phyloP scores from a whole-genome alignment of 192 early-diverging fungal genomes.

The Entomortierella beljakovae region DNA sequence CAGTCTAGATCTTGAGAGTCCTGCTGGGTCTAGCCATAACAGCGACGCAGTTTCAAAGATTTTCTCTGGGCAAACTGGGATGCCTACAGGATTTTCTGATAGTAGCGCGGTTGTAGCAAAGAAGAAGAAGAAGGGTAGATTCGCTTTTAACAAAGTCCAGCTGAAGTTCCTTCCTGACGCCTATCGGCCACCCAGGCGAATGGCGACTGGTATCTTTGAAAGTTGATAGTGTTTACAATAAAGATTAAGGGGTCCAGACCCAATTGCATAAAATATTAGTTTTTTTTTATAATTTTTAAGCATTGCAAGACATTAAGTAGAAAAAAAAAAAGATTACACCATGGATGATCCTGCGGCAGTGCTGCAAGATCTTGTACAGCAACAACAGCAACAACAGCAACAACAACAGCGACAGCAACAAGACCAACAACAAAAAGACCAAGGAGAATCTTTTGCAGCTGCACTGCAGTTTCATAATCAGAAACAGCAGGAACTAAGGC shows the following conservation, averaged over 20 bases:
- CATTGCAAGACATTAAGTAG: no score
- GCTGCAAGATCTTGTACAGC: constrained; percentile 11
- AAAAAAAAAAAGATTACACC: no score
- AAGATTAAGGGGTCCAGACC: no score
- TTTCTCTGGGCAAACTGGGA: background rate
- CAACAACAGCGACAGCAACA: constrained; percentile 8
- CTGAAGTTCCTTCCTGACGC: constrained; percentile 42
- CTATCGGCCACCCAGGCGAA: constrained; percentile 33
- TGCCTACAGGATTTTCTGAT: background rate
- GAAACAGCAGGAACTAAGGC: background rate
- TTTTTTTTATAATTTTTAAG: no score
- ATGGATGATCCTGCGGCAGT: constrained; percentile 16
- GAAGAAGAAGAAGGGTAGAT: constrained; percentile 26
- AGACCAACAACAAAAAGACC: background rate
- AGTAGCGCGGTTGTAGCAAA: background rate
- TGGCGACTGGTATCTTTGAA: constrained; percentile 26
- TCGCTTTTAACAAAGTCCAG: constrained; percentile 46
- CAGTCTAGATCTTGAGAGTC: background rate
- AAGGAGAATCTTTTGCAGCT: background rate
- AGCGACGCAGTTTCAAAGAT: background rate
- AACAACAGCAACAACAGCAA: constrained; percentile 6
- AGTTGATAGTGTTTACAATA: no score
- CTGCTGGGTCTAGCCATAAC: constrained; percentile 1
- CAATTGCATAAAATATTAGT: no score
- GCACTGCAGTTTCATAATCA: constrained; percentile 12